Conservation (phyloP, 768 basidiomycete species). For the Dacryopinax spathularia region DNA sequence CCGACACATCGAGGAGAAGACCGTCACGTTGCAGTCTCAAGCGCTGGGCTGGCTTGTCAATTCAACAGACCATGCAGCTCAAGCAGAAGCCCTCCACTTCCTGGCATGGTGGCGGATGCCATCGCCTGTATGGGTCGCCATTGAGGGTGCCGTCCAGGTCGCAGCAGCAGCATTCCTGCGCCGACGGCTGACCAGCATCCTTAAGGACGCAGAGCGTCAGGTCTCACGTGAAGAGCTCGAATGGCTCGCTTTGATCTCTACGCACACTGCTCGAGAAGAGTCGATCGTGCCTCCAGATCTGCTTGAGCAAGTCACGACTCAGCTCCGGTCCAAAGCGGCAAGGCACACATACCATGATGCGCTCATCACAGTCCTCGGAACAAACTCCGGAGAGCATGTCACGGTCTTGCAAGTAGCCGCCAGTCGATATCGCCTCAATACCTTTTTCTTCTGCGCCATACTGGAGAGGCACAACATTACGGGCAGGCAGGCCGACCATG, state of each 20-base stretch:
- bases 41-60: background rate
- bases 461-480: background rate
- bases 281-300: background rate
- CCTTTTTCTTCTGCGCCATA: background rate
- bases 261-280: background rate
- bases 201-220: background rate
- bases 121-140: background rate
- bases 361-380: background rate
- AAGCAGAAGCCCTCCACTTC: background rate
- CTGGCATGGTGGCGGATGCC: background rate
- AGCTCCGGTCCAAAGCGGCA: background rate
- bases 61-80: background rate
- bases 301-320: background rate
- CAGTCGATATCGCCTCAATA: background rate
- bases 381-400: background rate
- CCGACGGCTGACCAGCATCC: background rate
- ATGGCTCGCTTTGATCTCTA: background rate
- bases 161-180: background rate
- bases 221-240: background rate
- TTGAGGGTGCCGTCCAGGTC: background rate
- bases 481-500: background rate
- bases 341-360: background rate
- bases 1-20: background rate
- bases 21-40: background rate
- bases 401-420: background rate